Base-by-base conservation (phyloP, 768 basidiomycete species). In the Psilocybe subaeruginosa region DNA sequence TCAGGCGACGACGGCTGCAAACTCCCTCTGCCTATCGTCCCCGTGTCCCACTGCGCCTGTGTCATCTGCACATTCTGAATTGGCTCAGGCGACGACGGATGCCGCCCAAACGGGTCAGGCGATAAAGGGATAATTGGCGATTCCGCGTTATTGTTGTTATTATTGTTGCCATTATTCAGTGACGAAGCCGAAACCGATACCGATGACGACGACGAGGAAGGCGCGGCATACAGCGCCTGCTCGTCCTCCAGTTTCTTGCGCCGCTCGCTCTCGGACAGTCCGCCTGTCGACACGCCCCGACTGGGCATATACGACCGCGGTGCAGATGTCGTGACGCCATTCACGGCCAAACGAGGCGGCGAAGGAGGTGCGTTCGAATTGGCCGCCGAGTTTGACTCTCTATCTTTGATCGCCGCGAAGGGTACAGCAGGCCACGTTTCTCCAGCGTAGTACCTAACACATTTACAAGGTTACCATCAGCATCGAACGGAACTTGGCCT, bases 111-210 rank as follows among this genome's bases (percentile, higher is more conserved):
- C 29, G 92, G 92, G 74, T 93, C 92, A 7, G 92, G 90, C 8
- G 91, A 90, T n/a, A 92, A 77, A 41, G 92, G 92, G 58, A 93
- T 90, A n/a, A 88, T 69, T 19, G 90, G 88, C 1, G 87, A 86
- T 45, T 78, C 79, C 8, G 76, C 62, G 14, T 43, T 43, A 43
- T 43, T 43, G 14, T 16, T 43, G 41, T 12, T 16, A 16, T 16
- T 16, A 11, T 3, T 35, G 4, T 11, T 11, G 33, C 11, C 33
- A 11, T 35, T 35, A 11, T 35, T 35, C 23, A 35, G 33, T 3
- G 33, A 35, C 33, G 11, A 35, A 31, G 66, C 61, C 39, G 58
- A 69, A 56, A 61, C 66, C 69, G 67, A 56, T 61, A 62, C 58
- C 23, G 23, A 53, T 3, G 31, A 31, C 23, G 73, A 66, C 23